These are phyloP conservation scores for Nothopassalora personata DNA, from an alignment of 2,329 filamentous ascomycete species.

Conservation along the genomic window DNA sequence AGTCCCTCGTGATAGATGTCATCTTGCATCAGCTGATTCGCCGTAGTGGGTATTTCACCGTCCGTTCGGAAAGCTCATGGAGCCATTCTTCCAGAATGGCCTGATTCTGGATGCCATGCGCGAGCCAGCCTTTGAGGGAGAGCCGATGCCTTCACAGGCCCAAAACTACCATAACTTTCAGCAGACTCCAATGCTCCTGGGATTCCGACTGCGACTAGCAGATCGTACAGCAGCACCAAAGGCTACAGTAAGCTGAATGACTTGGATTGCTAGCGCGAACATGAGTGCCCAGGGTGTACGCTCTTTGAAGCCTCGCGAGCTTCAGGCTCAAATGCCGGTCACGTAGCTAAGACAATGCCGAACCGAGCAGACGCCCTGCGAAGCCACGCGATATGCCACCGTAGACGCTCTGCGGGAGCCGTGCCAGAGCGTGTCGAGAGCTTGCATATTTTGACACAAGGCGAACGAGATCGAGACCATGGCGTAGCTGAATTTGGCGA, in stretches of 20 bases:
- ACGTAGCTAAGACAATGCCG: background rate
- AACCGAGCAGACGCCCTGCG: background rate
- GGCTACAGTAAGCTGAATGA: background rate
- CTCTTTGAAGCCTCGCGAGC: background rate
- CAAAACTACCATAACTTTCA: conserved; percentile 38
- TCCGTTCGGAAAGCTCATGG: conserved; percentile 43
- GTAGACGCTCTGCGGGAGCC: background rate
- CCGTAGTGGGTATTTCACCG: conserved; percentile 42
- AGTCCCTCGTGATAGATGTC: background rate
- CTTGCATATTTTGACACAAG: background rate
- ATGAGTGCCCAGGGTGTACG: background rate
- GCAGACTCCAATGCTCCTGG: conserved; percentile 31
- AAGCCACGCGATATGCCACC: background rate
- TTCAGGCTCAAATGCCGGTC: background rate
- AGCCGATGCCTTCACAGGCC: conserved; percentile 26
- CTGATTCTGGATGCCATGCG: conserved; percentile 45
- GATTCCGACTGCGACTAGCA: conserved; percentile 28
- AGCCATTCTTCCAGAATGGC: conserved; percentile 39
- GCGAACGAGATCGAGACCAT: background rate
- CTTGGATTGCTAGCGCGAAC: background rate
- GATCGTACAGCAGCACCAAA: background rate
- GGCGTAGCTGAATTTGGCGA: background rate
- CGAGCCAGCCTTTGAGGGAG: conserved; percentile 43
- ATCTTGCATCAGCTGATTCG: conserved; percentile 24
- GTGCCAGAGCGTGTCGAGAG: background rate